Evolutionary conservation across 495 filamentous ascomycete genomes (phyloP), one percentile per base, ranked within the genome.

Genomic region (Xylaria cubensis): DNA sequence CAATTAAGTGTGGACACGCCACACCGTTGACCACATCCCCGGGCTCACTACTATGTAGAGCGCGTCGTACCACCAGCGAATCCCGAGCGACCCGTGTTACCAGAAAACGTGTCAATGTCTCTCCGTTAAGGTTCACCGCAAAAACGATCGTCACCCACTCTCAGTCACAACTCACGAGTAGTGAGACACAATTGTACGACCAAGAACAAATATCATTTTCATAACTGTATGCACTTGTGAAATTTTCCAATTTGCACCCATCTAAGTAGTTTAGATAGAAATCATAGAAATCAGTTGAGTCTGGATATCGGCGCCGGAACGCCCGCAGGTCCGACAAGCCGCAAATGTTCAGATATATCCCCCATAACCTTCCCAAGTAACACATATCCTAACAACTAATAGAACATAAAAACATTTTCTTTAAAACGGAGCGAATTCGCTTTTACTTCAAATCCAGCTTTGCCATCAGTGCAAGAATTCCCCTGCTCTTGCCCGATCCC

Each of bases 391-490:
- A 9, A 62, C n/a, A 55, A 29, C 63, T 29, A 8, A 50, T 48
- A 32, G 12, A 48, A 19, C 3, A 29, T 26, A 32, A 9, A 10
- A 1, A n/a, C 10, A 29, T 29, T 29, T 29, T 29, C 26, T 2
- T 3, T 51, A 9, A 32, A 55, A 44, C 21, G 12, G 1, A 46
- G 19, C 9, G 8, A 4, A 19, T 53, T 1, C 19, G 3, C 26
- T 29, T 55, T 67, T 55, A 61, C 70, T 82, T 73, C 32, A 82
- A 74, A 1, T 74, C 77, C 71, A 84, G 74, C 58, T 76, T 75
- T 19, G 85, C 85, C 74, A 88, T 58, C 24, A 88, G 85, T 74
- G 78, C 80, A 62, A 83, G 77, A 32, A 88, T 80, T 1, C 80
- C 81, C 41, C 72, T 70, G 10, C 79, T 79, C 75, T 77, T 82